phyloP scores from a whole-genome alignment of 345 rosid species.

The Ailanthus altissimus region DNA sequence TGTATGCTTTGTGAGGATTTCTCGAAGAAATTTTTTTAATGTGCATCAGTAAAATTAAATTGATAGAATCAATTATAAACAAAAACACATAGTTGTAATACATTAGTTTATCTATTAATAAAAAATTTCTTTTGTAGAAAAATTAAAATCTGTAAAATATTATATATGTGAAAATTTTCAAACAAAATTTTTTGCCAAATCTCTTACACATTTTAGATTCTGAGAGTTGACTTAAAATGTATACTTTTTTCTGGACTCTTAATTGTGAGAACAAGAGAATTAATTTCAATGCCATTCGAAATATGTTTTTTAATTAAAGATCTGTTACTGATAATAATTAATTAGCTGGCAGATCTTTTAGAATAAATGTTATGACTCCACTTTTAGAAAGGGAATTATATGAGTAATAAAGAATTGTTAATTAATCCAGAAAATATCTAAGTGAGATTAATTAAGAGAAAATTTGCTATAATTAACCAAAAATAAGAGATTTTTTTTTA shows the following conservation, averaged over 20 bases:
- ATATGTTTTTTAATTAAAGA: neutral
- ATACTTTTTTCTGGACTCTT: neutral
- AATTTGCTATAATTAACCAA: neutral
- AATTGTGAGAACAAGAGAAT: neutral
- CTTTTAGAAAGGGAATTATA: neutral
- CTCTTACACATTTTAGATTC: neutral
- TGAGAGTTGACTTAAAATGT: neutral
- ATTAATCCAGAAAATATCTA: neutral
- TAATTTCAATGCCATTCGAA: neutral
- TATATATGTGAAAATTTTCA: too few relatives aligned
- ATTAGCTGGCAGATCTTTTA: neutral
- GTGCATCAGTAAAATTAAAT: too few relatives aligned
- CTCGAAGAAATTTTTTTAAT: too few relatives aligned
- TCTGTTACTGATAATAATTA: neutral
- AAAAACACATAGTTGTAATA: too few relatives aligned
- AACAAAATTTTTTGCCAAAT: too few relatives aligned
- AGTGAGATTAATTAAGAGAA: neutral
- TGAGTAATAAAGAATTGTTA: neutral
- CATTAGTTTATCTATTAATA: too few relatives aligned
- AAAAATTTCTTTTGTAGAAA: too few relatives aligned
- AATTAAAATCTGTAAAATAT: too few relatives aligned
- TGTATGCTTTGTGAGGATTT: too few relatives aligned
- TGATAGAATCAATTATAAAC: too few relatives aligned
- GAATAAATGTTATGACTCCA: neutral
- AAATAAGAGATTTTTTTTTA: neutral